phyloP scores from a whole-genome alignment of 371 early-diverging fungal species.

The Mortierella sp. region DNA sequence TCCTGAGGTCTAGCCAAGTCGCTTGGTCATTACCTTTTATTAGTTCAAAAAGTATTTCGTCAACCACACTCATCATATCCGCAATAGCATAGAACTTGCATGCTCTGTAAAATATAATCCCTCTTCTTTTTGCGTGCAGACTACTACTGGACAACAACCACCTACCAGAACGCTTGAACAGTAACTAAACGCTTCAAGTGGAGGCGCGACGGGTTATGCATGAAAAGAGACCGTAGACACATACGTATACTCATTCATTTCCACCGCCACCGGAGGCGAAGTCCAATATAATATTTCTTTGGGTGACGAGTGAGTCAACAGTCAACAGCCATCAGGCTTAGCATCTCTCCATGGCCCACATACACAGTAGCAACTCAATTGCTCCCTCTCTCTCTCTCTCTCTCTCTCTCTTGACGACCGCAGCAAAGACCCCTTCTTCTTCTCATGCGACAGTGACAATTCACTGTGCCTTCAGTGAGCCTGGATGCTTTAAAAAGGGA shows the following conservation, averaged over 20 bases:
- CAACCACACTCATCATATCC: too few species aligned
- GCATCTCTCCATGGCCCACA: neutral
- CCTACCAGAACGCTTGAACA: too few species aligned
- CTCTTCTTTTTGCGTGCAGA: too few species aligned
- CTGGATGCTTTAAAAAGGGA: neutral
- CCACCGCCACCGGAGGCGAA: constrained; percentile 5
- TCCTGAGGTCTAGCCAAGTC: neutral
- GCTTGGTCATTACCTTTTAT: too few species aligned
- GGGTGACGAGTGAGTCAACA: neutral
- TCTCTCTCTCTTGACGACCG: neutral
- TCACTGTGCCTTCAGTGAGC: too few species aligned
- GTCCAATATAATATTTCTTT: neutral
- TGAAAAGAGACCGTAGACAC: neutral
- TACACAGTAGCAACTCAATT: neutral
- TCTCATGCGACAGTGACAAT: neutral
- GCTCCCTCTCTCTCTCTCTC: neutral
- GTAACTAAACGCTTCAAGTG: too few species aligned
- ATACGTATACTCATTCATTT: neutral
- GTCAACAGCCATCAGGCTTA: neutral
- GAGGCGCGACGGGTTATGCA: neutral
- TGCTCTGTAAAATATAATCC: too few species aligned
- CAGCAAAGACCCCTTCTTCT: neutral
- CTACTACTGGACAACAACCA: too few species aligned
- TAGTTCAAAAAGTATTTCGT: too few species aligned
- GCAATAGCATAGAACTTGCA: too few species aligned